Conservation (phyloP, 148 eudicot species). For the Fagopyrum esculentum region DNA sequence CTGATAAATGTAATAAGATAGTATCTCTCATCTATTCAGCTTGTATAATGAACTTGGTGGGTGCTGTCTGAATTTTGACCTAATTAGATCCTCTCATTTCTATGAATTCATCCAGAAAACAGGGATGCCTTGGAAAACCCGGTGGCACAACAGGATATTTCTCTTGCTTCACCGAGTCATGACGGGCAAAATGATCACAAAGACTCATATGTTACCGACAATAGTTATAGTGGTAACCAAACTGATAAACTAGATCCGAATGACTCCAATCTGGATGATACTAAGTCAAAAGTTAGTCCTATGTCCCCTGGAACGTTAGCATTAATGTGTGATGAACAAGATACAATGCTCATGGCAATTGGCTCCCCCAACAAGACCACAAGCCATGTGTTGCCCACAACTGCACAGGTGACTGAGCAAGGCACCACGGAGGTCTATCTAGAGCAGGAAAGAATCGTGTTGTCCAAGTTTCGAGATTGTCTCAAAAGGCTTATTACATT, state of each 20-base stretch:
- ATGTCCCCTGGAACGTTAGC: conserved; percentile 82
- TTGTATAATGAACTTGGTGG: not conserved
- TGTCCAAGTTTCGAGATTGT: conserved; percentile 86
- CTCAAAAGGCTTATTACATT: conserved; percentile 75
- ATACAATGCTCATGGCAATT: conserved; percentile 50
- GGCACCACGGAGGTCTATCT: conserved; percentile 53
- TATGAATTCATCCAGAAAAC: conserved; percentile 41
- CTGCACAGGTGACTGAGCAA: conserved; percentile 46
- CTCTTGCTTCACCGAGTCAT: conserved; percentile 35
- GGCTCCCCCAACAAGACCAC: conserved; percentile 40
- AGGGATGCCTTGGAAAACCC: conserved; percentile 38
- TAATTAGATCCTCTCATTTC: conserved; percentile 8
- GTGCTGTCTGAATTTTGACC: not conserved
- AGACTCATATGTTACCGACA: conserved; percentile 27
- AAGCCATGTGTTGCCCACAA: conserved; percentile 22
- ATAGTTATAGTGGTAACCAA: conserved; percentile 33
- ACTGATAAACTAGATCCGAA: conserved; percentile 37
- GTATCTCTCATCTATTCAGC: not conserved
- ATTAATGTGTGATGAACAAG: conserved; percentile 80
- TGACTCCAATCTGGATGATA: conserved; percentile 46
- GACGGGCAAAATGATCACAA: conserved; percentile 37
- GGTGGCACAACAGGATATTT: conserved; percentile 28
- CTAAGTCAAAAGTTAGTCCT: conserved; percentile 54
- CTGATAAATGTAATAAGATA: not conserved
- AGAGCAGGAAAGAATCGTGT: conserved; percentile 77